A percentile compares a stretch with the other conserved stretches of the same genome.
Conservation (phyloP, 805 yeast genomes). For the Candida tammaniensis region DNA sequence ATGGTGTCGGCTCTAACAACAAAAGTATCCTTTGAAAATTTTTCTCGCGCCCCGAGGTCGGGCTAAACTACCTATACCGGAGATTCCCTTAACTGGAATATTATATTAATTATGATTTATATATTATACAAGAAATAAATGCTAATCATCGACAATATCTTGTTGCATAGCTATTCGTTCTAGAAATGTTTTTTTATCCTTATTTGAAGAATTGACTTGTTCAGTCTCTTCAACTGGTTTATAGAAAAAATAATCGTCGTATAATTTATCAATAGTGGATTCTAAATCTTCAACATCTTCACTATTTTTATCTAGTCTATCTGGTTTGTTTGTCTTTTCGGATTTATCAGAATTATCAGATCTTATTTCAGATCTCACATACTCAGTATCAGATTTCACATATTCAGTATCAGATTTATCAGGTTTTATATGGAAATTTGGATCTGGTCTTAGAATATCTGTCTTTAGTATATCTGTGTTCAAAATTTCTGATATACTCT, state of each 20-base stretch:
- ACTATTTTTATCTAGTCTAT: neutral
- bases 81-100: neutral
- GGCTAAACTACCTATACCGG: neutral
- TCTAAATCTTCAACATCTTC: no score
- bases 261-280: no score
- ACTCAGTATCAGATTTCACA: no score
- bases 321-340: neutral
- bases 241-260: no score
- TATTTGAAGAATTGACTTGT: no score
- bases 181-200: slow-evolving; percentile 14
- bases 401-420: no score
- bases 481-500: no score
- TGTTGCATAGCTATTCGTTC: slow-evolving; percentile 38
- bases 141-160: slow-evolving; percentile 28
- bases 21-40: slow-evolving; percentile 8
- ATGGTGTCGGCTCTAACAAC: no score
- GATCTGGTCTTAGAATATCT: no score
- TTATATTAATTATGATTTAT: neutral
- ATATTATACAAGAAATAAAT: neutral
- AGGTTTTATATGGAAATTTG: no score
- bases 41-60: slow-evolving; percentile 6
- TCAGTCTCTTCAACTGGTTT: no score
- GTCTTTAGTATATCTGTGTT: no score
- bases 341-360: neutral
- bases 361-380: neutral